Base-by-base conservation (phyloP, 257 asterid species). In the Solanum habrochaites region DNA sequence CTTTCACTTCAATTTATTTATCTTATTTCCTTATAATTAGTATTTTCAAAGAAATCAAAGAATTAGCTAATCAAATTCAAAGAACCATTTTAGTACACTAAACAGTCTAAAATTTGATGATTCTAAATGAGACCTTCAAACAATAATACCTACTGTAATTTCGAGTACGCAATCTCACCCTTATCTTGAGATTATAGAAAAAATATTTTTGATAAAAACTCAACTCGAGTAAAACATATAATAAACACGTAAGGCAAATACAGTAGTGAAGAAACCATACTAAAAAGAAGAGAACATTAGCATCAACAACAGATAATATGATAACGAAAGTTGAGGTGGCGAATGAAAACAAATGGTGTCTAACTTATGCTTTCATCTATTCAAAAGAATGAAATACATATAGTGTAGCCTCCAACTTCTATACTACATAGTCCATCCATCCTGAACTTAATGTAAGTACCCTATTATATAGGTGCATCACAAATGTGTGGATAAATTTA, bases 191-290 rank as follows among this genome's bases (percentile, higher is more conserved):
- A 60, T 20, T 9, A 0, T 2, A 62, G 31, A 62, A 3, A 62
- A 0, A 23, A 23, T n/a, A 4, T 23, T 23, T 62, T 11, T 0
- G 2, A n/a, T 0, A 62, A 10, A n/a, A 0, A 0, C 8, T 23
- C 70, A 4, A 11, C 29, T 10, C 6, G 11, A 62, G 16, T 62
- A 62, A 62, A n/a, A 1, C 27, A 62, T 3, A 23, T 11, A 11
- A n/a, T 10, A 60, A 10, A 11, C 1, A n/a, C 11, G 70, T n/a
- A n/a, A 62, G 0, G 16, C 7, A 62, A 62, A n/a, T 62, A 62
- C 7, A n/a, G 0, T 62, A 62, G 0, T 62, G 31, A 62, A 62
- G 15, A n/a, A n/a, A 15, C 3, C 15, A 23, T 62, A n/a, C 15
- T 62, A 7, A 62, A 23, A 60, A 11, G 8, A 62, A 62, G 16